Evolutionary conservation across 176 grass and related monocot genomes (phyloP), one percentile per base, ranked within the genome.

Genomic region (Urochloa ruziziensis): DNA sequence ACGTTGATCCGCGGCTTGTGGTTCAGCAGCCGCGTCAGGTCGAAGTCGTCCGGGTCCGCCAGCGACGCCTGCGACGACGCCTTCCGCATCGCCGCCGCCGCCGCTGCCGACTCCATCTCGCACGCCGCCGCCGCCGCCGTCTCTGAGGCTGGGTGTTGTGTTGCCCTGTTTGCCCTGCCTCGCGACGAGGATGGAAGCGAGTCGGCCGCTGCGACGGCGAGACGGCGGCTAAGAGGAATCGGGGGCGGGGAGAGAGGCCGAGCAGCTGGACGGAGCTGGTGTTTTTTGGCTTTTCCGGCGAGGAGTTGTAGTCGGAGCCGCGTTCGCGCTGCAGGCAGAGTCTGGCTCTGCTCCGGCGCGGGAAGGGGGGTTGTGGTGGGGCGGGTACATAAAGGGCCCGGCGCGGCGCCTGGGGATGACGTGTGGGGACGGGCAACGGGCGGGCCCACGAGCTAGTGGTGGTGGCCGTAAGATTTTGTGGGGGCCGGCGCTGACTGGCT

Each of bases 1-100:
- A 97, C 91, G 85, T 92, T 97, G 72, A 97, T 91, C 86, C 87
- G 69, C 44, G 90, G 86, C 48, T 87, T 85, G 75, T 97, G 87
- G 75, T 92, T 83, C 75, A 92, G 86, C 73, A 97, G 61, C 80
- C 86, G 75, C 79, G 92, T 79, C 40, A 97, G 83, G 83, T 97
- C 88, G 73, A 94, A 94, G 72, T 92, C 94, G 43, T 92, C 94
- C 11, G 89, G 15, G 72, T 97, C 94, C 60, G 74, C 19, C 35
- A 94, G 60, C 10, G 94, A 92, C 56, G 89, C 62, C 72, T 88
- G 88, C 30, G 94, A 91, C n/a, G 85, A 77, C 62, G 63, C 78
- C 84, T 65, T 97, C 21, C 67, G 63, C 89, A 92, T 88, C 67
- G 56, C 82, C 19, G 81, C 79, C 48, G 67, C 67, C 70, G 80